phyloP scores from a whole-genome alignment of 139 green algal species.

The Pseudopediastrum boryanum region DNA sequence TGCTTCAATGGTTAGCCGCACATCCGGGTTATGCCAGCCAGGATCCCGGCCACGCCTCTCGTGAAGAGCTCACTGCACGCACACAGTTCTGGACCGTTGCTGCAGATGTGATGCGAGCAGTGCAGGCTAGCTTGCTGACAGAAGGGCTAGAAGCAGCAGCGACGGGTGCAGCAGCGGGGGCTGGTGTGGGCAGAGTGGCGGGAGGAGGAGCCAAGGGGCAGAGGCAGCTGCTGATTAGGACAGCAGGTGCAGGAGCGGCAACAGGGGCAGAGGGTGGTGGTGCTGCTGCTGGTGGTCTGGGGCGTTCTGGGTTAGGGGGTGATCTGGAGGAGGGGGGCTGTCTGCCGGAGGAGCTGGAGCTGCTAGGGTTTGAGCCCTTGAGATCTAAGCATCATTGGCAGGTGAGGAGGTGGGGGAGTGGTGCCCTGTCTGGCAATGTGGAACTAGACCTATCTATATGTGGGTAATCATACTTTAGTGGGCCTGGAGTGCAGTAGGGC shows the following conservation, averaged over 20 bases:
- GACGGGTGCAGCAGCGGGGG: background rate
- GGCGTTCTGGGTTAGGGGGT: background rate
- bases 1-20: conserved; percentile 30
- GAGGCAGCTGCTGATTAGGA: background rate
- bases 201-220: background rate
- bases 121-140: background rate
- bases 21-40: conserved; percentile 1
- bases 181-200: background rate
- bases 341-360: conserved; percentile 37
- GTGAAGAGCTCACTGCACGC: conserved; percentile 6
- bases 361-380: conserved; percentile 39
- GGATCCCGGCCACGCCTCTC: background rate
- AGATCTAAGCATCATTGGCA: conserved; percentile 27
- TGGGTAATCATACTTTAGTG: no score
- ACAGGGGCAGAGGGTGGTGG: no score
- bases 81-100: conserved; percentile 19
- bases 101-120: background rate
- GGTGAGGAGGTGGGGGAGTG: no score
- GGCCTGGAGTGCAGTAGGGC: no score
- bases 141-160: no score
- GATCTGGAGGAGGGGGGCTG: background rate
- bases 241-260: conserved; percentile 3
- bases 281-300: background rate
- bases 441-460: no score
- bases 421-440: background rate